phyloP scores from a whole-genome alignment of 139 green algal species.

The Haematococcus lacustris region DNA sequence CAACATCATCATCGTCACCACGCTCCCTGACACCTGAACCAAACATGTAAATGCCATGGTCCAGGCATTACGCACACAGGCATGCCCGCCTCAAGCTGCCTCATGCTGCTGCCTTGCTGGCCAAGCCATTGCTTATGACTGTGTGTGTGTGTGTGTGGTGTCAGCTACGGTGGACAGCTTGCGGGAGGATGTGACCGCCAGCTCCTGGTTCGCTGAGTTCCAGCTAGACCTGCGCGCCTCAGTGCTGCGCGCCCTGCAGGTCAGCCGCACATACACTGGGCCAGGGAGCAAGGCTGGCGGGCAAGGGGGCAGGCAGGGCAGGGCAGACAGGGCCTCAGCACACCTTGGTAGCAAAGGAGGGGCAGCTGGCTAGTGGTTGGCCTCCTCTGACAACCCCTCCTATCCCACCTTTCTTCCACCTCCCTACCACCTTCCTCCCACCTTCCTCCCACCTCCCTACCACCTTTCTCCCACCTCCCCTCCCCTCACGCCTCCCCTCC shows the following conservation, averaged over 20 bases:
- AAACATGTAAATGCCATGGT: neutral
- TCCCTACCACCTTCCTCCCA: neutral
- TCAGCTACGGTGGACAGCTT: conserved; percentile 34
- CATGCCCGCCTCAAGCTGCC: neutral
- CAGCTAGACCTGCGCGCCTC: conserved; percentile 25
- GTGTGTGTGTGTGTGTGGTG: conserved; percentile 19
- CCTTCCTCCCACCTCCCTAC: neutral
- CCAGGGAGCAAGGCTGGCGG: neutral
- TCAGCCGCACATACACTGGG: neutral
- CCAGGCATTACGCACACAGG: neutral
- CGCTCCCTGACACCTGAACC: neutral
- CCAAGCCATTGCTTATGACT: neutral
- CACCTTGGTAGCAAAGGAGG: neutral
- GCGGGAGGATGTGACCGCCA: conserved; percentile 35
- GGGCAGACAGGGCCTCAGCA: neutral
- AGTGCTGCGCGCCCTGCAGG: conserved; percentile 24
- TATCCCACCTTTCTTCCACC: neutral
- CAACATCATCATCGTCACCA: no score
- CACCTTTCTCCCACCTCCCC: neutral
- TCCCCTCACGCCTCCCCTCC: neutral
- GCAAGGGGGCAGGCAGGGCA: neutral
- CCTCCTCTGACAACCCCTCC: neutral
- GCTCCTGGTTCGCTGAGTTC: conserved; percentile 48
- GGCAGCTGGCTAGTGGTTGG: neutral
- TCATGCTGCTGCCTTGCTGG: neutral